A percentile compares a stretch with the other conserved stretches of the same genome.
These are phyloP conservation scores for Geotrichum bryndzae DNA, from an alignment of 1,139 yeast species.

Conservation along the genomic window DNA sequence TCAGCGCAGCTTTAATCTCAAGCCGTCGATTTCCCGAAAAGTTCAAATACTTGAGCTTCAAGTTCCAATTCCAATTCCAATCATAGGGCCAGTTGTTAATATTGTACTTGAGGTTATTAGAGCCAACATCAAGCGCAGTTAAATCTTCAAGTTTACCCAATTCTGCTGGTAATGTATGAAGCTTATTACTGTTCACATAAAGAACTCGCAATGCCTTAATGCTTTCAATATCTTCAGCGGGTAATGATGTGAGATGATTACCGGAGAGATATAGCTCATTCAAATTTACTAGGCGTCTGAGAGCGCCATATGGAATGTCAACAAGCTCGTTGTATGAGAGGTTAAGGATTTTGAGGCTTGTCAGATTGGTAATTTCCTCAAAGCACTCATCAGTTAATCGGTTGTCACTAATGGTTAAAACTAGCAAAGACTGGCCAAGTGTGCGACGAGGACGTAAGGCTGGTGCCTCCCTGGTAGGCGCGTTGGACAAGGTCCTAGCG, in stretches of 20 bases:
- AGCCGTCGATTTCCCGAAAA: conserved; percentile 88
- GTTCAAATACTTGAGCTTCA: conserved; percentile 68
- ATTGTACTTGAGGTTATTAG: conserved; percentile 83
- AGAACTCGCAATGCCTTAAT: conserved; percentile 55
- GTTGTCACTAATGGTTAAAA: conserved; percentile 73
- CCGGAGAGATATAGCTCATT: conserved; percentile 76
- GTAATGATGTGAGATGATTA: conserved; percentile 67
- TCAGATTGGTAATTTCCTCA: conserved; percentile 56
- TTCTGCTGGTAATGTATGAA: conserved; percentile 86
- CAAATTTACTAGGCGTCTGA: conserved; percentile 52
- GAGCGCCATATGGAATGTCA: conserved; percentile 72
- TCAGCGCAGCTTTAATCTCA: conserved; percentile 66
- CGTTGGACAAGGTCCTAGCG: background rate
- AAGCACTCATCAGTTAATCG: conserved; percentile 74
- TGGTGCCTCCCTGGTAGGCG: background rate
- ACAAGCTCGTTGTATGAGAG: conserved; percentile 76
- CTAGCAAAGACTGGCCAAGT: conserved; percentile 42
- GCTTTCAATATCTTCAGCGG: conserved; percentile 75
- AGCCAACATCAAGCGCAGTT: conserved; percentile 80
- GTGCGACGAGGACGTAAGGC: conserved; percentile 12
- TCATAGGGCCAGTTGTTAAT: conserved; percentile 93
- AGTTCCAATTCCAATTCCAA: conserved; percentile 95
- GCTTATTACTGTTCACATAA: conserved; percentile 73
- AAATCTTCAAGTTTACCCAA: conserved; percentile 63
- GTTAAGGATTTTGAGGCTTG: conserved; percentile 58